Evolutionary conservation across 2,329 filamentous ascomycete species (phyloP), one percentile per base, ranked within the genome.

Genomic region (Epichloe bromicola): DNA sequence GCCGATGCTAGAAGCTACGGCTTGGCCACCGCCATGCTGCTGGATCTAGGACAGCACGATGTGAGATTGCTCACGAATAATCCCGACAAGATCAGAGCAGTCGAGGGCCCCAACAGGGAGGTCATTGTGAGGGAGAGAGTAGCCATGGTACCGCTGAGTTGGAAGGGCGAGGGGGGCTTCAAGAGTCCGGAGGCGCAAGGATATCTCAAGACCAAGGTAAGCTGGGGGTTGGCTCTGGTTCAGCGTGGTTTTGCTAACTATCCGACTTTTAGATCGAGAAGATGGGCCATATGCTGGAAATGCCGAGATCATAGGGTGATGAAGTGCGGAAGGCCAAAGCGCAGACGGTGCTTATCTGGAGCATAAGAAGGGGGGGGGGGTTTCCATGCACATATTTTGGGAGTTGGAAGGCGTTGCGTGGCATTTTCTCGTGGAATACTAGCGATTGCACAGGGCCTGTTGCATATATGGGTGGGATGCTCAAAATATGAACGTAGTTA

Each of bases 1-100:
- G 93, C 93, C 1, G 93, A 98, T 66, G 93, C 93, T 20, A 75
- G 93, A 50, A 95, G 88, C 59, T 98, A 98, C 62, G 93, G 93
- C 1, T 71, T 98, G n/a, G 93, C 93, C 2, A 98, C 93, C 1
- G 90, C 91, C 0, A 97, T 98, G 77, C 73, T 98, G 50, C 74
- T 83, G 54, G 93, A 98, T 69, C 71, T 98, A 33, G 90, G 88
- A 0, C 77, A 95, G 58, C 67, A 71, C 12, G 86, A 90, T 30
- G 83, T 97, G 49, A 76, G 87, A 37, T 70, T 98, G 48, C 70
- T 98, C 59, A 98, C 93, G 10, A 98, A 98, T 66, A 98, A 98
- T 61, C 93, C 93, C 0, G 93, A 98, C 60, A 98, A 98, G 72
- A 87, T 98, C 41, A 76, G 88, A 15, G 93, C 93, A 0, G 86